These are phyloP conservation scores for Aspergillus sp. DNA, from an alignment of 2,329 filamentous ascomycete genomes.

Conservation along the genomic window DNA sequence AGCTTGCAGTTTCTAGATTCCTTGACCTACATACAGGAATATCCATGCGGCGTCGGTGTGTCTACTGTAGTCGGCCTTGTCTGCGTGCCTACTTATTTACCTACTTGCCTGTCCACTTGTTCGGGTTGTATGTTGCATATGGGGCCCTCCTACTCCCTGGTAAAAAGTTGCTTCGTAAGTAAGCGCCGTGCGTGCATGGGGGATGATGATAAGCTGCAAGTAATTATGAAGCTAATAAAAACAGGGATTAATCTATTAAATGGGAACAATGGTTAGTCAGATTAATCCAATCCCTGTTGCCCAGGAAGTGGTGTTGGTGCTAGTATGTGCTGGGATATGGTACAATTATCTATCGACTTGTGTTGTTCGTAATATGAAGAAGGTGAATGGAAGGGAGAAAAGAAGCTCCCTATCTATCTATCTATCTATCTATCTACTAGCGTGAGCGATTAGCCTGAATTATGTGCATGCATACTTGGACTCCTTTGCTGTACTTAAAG, in stretches of 20 bases:
- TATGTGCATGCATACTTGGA: neutral
- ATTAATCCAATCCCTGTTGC: neutral
- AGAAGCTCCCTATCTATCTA: no score
- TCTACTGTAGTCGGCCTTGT: neutral
- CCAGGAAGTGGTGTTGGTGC: neutral
- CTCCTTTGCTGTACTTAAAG: neutral
- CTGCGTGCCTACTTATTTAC: neutral
- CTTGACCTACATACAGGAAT: neutral
- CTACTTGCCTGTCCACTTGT: neutral
- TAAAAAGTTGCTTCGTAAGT: neutral
- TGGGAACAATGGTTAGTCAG: neutral
- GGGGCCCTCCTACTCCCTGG: neutral
- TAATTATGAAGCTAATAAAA: neutral
- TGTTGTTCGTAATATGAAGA: neutral
- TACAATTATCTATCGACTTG: no score
- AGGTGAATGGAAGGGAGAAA: neutral
- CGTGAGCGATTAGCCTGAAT: neutral
- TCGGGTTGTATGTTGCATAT: neutral
- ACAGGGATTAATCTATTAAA: neutral
- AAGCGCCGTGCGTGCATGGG: neutral
- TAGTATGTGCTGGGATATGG: neutral
- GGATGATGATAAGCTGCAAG: constrained; percentile 1
- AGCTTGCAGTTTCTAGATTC: neutral
- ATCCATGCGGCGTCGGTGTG: neutral
- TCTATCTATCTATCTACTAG: neutral